These are phyloP conservation scores for Suillus sp. DNA, from an alignment of 768 basidiomycete genomes.

Conservation along the genomic window DNA sequence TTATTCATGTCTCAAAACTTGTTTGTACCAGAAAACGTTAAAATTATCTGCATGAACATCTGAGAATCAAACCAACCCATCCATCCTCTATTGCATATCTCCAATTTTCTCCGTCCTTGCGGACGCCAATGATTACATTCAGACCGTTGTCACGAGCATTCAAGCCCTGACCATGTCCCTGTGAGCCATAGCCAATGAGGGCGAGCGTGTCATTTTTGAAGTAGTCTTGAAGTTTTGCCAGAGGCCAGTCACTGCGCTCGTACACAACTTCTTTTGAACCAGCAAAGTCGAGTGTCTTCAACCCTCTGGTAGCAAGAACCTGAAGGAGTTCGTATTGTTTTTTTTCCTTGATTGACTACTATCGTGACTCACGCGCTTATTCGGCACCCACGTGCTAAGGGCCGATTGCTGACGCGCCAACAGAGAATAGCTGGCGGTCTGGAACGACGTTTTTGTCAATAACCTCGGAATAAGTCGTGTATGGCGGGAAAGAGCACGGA, in stretches of 20 bases:
- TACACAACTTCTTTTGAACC: conserved; percentile 92
- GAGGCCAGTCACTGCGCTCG: conserved; percentile 96
- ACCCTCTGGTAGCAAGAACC: not conserved
- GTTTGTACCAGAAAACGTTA: conserved; percentile 4
- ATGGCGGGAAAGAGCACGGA: not conserved
- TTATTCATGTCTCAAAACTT: too few relatives aligned
- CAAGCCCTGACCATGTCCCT: conserved; percentile 97
- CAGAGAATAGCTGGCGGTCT: not conserved
- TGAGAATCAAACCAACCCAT: conserved; percentile 61
- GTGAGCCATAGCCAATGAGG: conserved; percentile 98
- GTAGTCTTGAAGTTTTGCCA: conserved; percentile 97
- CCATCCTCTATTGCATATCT: conserved; percentile 93
- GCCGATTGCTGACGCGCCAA: not conserved
- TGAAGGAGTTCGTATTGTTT: not conserved
- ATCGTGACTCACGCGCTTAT: not conserved
- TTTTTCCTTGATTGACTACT: not conserved
- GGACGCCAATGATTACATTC: conserved; percentile 98
- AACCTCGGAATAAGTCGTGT: not conserved
- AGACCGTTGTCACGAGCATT: conserved; percentile 99
- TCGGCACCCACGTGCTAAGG: not conserved
- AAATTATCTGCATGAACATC: not conserved
- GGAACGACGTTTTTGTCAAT: not conserved
- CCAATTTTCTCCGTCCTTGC: conserved; percentile 96
- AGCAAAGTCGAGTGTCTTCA: conserved; percentile 94
- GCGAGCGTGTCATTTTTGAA: conserved; percentile 99